Base-by-base conservation (phyloP, 345 rosid genomes). In the Linum lewisii region DNA sequence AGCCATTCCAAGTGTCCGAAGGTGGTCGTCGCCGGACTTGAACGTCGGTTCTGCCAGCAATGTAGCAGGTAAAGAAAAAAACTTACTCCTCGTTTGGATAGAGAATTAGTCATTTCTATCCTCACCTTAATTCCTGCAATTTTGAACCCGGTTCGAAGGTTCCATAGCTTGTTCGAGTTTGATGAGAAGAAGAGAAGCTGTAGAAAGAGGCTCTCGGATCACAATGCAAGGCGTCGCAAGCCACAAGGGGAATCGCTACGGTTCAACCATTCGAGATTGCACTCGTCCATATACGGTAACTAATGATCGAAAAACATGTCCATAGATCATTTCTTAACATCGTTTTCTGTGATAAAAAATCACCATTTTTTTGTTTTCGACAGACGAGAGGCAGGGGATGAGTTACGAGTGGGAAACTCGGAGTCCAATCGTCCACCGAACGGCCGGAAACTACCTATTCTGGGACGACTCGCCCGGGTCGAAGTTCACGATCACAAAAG, bases 191-290 rank as follows among this genome's bases (percentile, higher is more conserved):
- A 88, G 78, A 75, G 95, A 42, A 92, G 98, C 76, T 92, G 98
- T 52, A 87, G 98, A 42, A 73, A 81, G 63, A 93, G 96, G 54
- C 90, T 88, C 60, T 84, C 85, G 58, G 93, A 92, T 79, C 98
- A 92, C 67, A 92, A 92, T 82, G 97, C 96, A 62, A 82, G 98
- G 71, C 93, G 98, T 21, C 92, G 98, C 66, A 92, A 88, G 71
- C 89, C 92, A 59, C 97, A 78, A 55, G 81, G 81, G 22, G 94
- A 81, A 57, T 70, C 79, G 1, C 61, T 75, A 54, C 84, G 73
- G 47, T 52, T 79, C 56, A 82, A 72, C 67, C 67, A 79, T 34
- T 76, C 82, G 51, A 68, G 84, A 21, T 72, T 81, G 25, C 76
- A 79, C 25, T 56, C 84, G 5, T 58, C 76, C 2, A 32, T 72